Base-by-base conservation (phyloP, 2,329 filamentous ascomycete genomes). In the Aspergillus sp. region DNA sequence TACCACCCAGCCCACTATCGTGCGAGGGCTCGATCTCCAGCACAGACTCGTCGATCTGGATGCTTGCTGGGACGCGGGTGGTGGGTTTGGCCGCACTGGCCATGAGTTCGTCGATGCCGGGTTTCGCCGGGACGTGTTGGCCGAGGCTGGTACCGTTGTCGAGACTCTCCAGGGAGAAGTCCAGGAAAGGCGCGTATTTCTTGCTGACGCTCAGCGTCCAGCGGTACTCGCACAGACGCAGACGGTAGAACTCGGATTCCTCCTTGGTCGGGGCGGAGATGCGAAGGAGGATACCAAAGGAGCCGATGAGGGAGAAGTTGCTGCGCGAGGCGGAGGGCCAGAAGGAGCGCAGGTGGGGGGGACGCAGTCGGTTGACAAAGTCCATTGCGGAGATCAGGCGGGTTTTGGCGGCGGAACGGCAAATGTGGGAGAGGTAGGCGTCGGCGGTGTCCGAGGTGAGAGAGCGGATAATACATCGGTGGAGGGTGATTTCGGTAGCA, bases 351-450 rank as follows among this genome's bases (percentile, higher is more conserved):
- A 96, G 77, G 58, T 97, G 90, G 31, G 84, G 81, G 0, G 89
- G 88, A 36, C 86, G 89, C 29, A 97, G 79, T 0, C 91, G 85
- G 68, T 96, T 96, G 57, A 95, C 90, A 67, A 96, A 95, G 64
- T 97, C 91, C 87, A 97, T 95, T 51, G 90, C 90, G 19, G 88
- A 94, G 60, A 96, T 95, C 30, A 97, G 78, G 5, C 91, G 85
- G 0, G 91, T 94, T 66, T 96, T 96, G 42, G 91, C 91, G 4
- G 91, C 91, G 45, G 85, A 90, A 42, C 91, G 89, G 67, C 90
- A 95, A 55, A 96, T 95, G 66, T 94, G 88, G 43, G 90, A 80
- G 39, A 95, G 82, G 57, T 96, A 95, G 0, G 85, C 79, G 60
- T 95, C 88, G 33, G 83, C 58, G 31, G 66, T 68, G 13, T 71